Evolutionary conservation across 2,329 filamentous ascomycete species (phyloP).

Genomic region (Dactylellina leptospora): DNA sequence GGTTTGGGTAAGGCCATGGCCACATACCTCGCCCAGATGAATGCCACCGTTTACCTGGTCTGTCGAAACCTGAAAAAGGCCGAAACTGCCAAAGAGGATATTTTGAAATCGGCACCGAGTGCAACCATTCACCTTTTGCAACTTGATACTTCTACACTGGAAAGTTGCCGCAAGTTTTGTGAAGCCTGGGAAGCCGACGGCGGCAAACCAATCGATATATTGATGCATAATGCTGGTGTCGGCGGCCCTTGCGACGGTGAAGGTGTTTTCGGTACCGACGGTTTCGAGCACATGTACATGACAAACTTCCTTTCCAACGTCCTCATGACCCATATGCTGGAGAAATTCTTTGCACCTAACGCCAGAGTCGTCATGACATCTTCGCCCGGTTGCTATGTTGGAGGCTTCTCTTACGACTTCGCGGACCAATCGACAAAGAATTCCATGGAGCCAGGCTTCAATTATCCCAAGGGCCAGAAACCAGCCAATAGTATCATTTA

Average conservation of each 20-base stretch:
- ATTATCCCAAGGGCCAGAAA: conserved; percentile 26
- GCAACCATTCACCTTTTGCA: conserved; percentile 30
- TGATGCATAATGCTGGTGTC: conserved; percentile 50
- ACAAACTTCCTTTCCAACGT: conserved; percentile 52
- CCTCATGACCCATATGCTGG: conserved; percentile 34
- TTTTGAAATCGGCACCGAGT: conserved; percentile 28
- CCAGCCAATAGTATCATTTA: conserved; percentile 24
- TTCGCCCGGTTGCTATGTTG: conserved; percentile 39
- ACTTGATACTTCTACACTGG: conserved; percentile 43
- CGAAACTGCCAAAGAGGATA: conserved; percentile 34
- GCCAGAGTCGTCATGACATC: conserved; percentile 41
- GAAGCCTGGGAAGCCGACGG: conserved; percentile 37
- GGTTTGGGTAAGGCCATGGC: conserved; percentile 47
- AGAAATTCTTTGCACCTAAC: conserved; percentile 36
- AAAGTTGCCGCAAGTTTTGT: conserved; percentile 40
- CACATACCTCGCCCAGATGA: conserved; percentile 36
- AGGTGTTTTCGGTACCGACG: conserved; percentile 20
- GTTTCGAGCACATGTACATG: conserved; percentile 45
- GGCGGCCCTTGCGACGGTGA: conserved; percentile 28
- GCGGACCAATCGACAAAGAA: conserved; percentile 16
- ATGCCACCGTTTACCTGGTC: conserved; percentile 36
- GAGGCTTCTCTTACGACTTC: conserved; percentile 11
- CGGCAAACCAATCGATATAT: conserved; percentile 45
- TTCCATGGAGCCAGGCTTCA: conserved; percentile 27
- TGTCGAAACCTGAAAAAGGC: conserved; percentile 45